These are phyloP conservation scores for Stachybotrys elegans DNA, from an alignment of 2,329 filamentous ascomycete species.

Conservation along the genomic window DNA sequence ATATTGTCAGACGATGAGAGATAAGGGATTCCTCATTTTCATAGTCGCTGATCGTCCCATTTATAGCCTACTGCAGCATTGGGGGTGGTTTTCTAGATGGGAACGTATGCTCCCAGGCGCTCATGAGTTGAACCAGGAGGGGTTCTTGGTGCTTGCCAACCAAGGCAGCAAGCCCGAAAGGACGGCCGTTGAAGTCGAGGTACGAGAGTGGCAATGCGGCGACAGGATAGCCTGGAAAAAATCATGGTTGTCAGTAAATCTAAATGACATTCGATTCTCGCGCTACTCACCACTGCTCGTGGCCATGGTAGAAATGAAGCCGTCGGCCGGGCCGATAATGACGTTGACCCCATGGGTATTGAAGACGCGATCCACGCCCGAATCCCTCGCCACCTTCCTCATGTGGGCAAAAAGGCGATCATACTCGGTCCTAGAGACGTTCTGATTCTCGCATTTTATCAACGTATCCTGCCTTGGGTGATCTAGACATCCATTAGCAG, in stretches of 20 bases:
- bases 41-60: neutral
- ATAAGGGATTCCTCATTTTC: neutral
- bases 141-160: slow-evolving; percentile 5
- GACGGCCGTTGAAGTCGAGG: slow-evolving; percentile 5
- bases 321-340: slow-evolving; percentile 10
- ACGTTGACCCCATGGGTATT: slow-evolving; percentile 6
- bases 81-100: slow-evolving; percentile 1
- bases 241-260: neutral
- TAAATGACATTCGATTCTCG: neutral
- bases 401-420: slow-evolving; percentile 1
- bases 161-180: slow-evolving; percentile 7
- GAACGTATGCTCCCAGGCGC: slow-evolving; percentile 10
- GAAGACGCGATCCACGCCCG: slow-evolving; percentile 3
- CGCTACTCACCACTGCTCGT: slow-evolving; percentile 3
- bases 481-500: neutral
- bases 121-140: slow-evolving; percentile 8
- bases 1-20: neutral
- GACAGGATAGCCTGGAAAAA: slow-evolving; percentile 5
- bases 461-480: slow-evolving; percentile 6
- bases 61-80: neutral
- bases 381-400: slow-evolving; percentile 4
- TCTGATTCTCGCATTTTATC: slow-evolving; percentile 4
- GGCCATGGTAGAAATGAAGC: slow-evolving; percentile 6
- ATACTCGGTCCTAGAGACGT: slow-evolving; percentile 5
- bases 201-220: slow-evolving; percentile 7